Evolutionary conservation across 2,329 filamentous ascomycete genomes (phyloP).

Genomic region (Parastagonospora nodorum): DNA sequence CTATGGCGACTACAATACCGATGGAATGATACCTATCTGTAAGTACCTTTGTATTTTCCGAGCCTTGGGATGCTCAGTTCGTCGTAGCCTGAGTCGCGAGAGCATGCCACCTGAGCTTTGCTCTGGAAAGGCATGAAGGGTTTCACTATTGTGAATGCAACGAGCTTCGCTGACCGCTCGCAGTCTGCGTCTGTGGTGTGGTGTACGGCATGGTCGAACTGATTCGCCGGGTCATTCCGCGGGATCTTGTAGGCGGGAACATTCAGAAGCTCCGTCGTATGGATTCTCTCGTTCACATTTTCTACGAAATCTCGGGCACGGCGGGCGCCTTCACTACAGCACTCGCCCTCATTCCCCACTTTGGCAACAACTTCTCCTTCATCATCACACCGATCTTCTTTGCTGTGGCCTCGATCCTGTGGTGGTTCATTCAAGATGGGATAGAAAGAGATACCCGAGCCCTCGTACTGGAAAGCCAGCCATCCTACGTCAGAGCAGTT

Average conservation of each 20-base stretch:
- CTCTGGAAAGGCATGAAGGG: too few species aligned
- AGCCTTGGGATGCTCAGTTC: conserved; percentile 13
- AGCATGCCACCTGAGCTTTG: too few species aligned
- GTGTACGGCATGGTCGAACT: conserved; percentile 57
- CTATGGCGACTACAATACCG: conserved; percentile 56
- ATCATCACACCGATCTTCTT: conserved; percentile 58
- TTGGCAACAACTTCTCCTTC: conserved; percentile 59
- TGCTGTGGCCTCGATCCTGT: conserved; percentile 46
- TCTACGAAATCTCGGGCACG: conserved; percentile 57
- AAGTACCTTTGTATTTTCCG: conserved; percentile 31
- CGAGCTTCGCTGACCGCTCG: conserved; percentile 9
- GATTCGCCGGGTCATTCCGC: conserved; percentile 57
- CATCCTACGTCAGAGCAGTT: conserved; percentile 47
- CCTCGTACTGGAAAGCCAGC: conserved; percentile 29
- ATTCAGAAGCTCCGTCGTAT: conserved; percentile 56
- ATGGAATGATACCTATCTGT: conserved; percentile 57
- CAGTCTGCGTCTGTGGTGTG: conserved; percentile 32
- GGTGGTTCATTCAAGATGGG: conserved; percentile 54
- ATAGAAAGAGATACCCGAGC: conserved; percentile 31
- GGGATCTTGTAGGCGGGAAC: conserved; percentile 58
- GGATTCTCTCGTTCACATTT: conserved; percentile 54
- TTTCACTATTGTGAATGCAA: too few species aligned
- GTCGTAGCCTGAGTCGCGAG: neutral
- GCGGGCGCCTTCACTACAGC: conserved; percentile 55
- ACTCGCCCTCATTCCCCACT: conserved; percentile 55